A percentile compares a stretch with the other conserved stretches of the same genome.
Conservation (phyloP, 108 stramenopile genomes). For the Nitzschia sp. region DNA sequence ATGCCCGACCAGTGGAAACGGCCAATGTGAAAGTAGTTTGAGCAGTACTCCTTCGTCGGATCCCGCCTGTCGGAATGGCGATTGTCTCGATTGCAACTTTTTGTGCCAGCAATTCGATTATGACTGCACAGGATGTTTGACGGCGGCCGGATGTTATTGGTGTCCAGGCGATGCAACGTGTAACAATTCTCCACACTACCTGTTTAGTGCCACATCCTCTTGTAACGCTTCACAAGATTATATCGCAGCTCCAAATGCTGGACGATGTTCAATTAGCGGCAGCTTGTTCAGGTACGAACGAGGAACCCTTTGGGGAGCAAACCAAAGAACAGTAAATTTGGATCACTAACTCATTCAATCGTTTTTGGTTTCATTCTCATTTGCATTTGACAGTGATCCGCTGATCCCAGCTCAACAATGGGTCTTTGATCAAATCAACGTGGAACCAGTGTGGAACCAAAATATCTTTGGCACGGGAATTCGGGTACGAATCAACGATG, state of each 20-base stretch:
- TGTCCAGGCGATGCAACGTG: constrained; percentile 32
- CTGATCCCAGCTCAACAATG: constrained; percentile 24
- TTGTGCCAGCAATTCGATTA: constrained; percentile 10
- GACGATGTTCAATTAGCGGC: not conserved
- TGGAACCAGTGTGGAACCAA: constrained; percentile 33
- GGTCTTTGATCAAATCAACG: constrained; percentile 41
- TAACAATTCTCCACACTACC: constrained; percentile 16
- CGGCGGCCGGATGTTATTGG: constrained; percentile 24
- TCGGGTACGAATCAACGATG: constrained; percentile 40
- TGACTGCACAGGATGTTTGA: constrained; percentile 28
- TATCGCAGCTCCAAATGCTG: not conserved
- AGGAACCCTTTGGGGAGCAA: too few relatives aligned
- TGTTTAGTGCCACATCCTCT: not conserved
- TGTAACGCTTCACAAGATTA: constrained; percentile 13
- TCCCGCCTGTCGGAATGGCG: constrained; percentile 13
- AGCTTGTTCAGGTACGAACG: constrained; percentile 9
- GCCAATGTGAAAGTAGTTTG: not conserved
- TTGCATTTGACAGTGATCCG: constrained; percentile 33
- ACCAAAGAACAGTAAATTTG: too few relatives aligned
- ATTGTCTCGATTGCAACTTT: constrained; percentile 26
- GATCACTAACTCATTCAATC: not conserved
- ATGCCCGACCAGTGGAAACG: constrained; percentile 6
- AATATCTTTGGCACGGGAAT: constrained; percentile 29
- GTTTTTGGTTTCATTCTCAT: too few relatives aligned
- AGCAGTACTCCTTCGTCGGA: not conserved